phyloP scores from a whole-genome alignment of 1,284 basidiomycete genomes.

The Naganishia liquefaciens region DNA sequence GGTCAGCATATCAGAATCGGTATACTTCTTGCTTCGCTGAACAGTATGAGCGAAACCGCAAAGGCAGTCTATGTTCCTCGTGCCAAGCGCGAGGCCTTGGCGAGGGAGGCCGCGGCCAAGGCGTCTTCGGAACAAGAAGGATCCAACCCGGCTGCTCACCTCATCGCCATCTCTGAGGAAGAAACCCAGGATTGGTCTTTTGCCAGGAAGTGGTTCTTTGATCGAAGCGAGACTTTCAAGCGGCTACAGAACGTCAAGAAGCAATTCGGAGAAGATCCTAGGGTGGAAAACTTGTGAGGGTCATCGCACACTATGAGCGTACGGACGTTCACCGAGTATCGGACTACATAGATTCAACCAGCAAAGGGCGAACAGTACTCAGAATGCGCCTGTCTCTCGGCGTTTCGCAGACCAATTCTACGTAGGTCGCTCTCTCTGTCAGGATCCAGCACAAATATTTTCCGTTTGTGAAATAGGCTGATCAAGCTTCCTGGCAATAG shows the following conservation, averaged over 20 bases:
- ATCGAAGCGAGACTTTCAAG: constrained; percentile 26
- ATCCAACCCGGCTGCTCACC: background rate
- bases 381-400: constrained; percentile 26
- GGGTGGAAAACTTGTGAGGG: constrained; percentile 28
- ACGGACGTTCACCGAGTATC: background rate
- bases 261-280: constrained; percentile 29
- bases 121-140: background rate
- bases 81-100: constrained; percentile 25
- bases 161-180: constrained; percentile 9
- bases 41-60: background rate
- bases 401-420: constrained; percentile 30
- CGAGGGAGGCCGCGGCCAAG: constrained; percentile 12
- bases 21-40: background rate
- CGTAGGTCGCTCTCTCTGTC: constrained; percentile 10
- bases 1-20: too few species aligned
- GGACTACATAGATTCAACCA: constrained; percentile 24
- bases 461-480: background rate
- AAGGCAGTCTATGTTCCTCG: constrained; percentile 30
- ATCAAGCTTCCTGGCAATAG: background rate
- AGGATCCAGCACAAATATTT: background rate
- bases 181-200: constrained; percentile 19
- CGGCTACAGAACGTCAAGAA: constrained; percentile 31
- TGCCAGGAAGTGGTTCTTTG: constrained; percentile 29
- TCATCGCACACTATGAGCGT: too few species aligned
- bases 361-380: constrained; percentile 28